Percentiles rank a stretch among this genome's conserved stretches.
phyloP scores from a whole-genome alignment of 257 asterid genomes.

The Ballota nigra region DNA sequence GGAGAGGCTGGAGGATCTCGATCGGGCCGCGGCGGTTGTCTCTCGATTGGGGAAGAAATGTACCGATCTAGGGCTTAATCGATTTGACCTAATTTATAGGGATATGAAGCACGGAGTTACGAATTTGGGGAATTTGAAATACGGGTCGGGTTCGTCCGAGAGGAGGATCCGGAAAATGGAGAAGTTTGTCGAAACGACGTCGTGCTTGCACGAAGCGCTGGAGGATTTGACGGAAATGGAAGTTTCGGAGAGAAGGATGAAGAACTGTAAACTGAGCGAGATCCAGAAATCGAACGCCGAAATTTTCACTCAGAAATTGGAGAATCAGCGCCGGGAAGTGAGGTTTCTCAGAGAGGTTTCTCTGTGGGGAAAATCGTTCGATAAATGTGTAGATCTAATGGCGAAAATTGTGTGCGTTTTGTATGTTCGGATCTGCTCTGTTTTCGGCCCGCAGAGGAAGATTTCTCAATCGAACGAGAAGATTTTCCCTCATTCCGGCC shows the following conservation, averaged over 20 bases:
- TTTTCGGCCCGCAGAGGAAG: conserved; percentile 44
- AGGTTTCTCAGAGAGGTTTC: conserved; percentile 49
- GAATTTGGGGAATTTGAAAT: conserved; percentile 37
- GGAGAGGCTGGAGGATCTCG: conserved; percentile 78
- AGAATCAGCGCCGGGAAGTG: conserved; percentile 57
- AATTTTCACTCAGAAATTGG: conserved; percentile 41
- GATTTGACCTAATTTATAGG: conserved; percentile 48
- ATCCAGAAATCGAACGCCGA: conserved; percentile 34
- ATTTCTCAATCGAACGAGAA: conserved; percentile 26
- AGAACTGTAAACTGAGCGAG: conserved; percentile 24
- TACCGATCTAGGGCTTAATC: conserved; percentile 44
- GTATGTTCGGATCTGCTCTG: conserved; percentile 43
- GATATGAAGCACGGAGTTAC: conserved; percentile 55
- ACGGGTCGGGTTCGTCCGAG: conserved; percentile 51
- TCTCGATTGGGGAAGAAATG: conserved; percentile 65
- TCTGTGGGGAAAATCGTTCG: conserved; percentile 62
- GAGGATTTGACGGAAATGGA: conserved; percentile 62
- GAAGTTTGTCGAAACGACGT: conserved; percentile 46
- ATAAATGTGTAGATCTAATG: conserved; percentile 55
- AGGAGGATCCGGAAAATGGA: conserved; percentile 53
- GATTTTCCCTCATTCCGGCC: conserved; percentile 45
- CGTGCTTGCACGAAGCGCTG: conserved; percentile 45
- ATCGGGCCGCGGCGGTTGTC: conserved; percentile 52
- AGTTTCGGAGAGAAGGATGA: conserved; percentile 42
- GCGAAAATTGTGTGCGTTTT: conserved; percentile 51